These are phyloP conservation scores for Rehmannia glutinosa DNA, from an alignment of 257 asterid species.

Conservation along the genomic window DNA sequence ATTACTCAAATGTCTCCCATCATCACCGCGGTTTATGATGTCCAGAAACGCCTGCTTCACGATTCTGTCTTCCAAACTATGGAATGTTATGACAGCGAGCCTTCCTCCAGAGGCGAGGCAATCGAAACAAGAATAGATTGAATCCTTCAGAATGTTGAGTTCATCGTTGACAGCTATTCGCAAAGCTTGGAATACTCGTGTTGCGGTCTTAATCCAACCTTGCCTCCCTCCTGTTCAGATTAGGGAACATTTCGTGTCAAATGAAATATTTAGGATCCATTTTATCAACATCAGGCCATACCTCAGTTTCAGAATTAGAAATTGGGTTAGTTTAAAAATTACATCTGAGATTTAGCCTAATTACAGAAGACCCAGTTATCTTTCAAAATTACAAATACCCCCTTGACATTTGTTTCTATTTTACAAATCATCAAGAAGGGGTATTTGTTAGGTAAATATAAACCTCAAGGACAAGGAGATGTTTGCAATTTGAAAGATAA, in stretches of 20 bases:
- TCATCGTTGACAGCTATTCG: constrained; percentile 96
- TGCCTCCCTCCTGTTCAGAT: constrained; percentile 75
- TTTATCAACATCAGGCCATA: not conserved
- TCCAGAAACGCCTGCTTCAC: constrained; percentile 86
- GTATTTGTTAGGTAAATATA: too few species aligned
- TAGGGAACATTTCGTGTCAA: not conserved
- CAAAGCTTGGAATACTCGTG: constrained; percentile 88
- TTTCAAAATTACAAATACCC: too few species aligned
- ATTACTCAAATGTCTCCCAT: not conserved
- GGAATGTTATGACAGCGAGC: constrained; percentile 89
- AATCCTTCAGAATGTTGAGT: constrained; percentile 66
- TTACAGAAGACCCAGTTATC: too few species aligned
- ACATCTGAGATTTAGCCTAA: too few species aligned
- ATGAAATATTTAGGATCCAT: not conserved
- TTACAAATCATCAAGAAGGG: too few species aligned
- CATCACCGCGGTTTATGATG: constrained; percentile 37
- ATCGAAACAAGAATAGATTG: constrained; percentile 57
- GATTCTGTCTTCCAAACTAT: constrained; percentile 94
- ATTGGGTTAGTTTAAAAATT: too few species aligned
- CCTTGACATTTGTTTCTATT: too few species aligned
- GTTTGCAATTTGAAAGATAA: too few species aligned
- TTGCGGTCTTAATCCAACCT: constrained; percentile 98
- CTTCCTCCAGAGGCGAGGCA: constrained; percentile 83
- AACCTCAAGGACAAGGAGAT: too few species aligned
- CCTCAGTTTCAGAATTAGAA: not conserved